A percentile compares a stretch with the other conserved stretches of the same genome.
Evolutionary conservation across 148 eudicot species (phyloP).

Genomic region (Amaranthus palmeri): DNA sequence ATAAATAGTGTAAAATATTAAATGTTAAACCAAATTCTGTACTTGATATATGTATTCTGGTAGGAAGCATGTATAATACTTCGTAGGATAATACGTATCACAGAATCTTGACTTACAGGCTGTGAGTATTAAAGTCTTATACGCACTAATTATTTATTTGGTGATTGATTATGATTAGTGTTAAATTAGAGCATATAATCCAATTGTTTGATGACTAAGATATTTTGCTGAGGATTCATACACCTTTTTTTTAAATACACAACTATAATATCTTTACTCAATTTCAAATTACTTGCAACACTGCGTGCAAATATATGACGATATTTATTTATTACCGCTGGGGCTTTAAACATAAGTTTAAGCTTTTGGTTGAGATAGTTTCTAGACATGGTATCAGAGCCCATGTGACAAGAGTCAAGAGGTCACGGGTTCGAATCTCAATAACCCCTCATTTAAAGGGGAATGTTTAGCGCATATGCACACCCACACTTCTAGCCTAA

Average conservation of each 20-base stretch:
- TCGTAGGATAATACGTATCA: background rate
- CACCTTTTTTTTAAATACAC: background rate
- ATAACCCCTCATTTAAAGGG: too few species aligned
- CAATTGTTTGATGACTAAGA: background rate
- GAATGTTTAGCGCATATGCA: too few species aligned
- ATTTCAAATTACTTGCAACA: too few species aligned
- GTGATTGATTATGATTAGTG: background rate
- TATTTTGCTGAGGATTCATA: background rate
- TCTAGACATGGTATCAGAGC: too few species aligned
- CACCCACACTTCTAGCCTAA: too few species aligned
- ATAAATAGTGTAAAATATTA: background rate
- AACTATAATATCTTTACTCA: too few species aligned
- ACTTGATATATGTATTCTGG: background rate
- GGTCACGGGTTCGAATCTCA: too few species aligned
- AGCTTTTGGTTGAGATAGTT: too few species aligned
- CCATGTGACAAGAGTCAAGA: too few species aligned
- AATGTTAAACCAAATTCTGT: background rate
- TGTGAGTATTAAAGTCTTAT: background rate
- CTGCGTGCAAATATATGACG: too few species aligned
- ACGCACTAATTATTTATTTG: background rate
- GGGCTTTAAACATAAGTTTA: too few species aligned
- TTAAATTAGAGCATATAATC: background rate
- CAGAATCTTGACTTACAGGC: constrained; percentile 5
- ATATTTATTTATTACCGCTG: too few species aligned
- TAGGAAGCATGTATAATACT: background rate